These are phyloP conservation scores for Lecanicillium sp. DNA, from an alignment of 2,329 filamentous ascomycete genomes.

Conservation along the genomic window DNA sequence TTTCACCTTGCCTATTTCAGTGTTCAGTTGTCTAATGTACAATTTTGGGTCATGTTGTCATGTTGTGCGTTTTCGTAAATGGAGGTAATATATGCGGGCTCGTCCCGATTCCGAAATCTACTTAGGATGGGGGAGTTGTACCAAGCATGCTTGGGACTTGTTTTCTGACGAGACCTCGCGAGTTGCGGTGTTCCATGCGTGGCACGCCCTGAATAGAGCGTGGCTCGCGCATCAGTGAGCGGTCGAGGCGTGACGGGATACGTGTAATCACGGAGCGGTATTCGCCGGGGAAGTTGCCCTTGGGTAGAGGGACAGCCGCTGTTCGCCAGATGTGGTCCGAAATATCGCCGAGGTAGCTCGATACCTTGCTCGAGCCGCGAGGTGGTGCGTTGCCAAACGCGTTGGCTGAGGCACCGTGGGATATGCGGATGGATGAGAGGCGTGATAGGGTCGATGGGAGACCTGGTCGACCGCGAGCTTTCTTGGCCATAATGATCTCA, in stretches of 20 bases:
- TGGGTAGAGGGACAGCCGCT: conserved; percentile 50
- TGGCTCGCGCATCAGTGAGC: conserved; percentile 83
- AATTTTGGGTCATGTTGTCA: no score
- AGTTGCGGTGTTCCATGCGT: conserved; percentile 43
- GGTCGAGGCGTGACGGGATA: conserved; percentile 77
- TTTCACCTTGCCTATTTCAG: no score
- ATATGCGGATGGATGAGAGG: conserved; percentile 50
- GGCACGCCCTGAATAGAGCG: conserved; percentile 85
- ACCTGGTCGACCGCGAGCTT: conserved; percentile 54
- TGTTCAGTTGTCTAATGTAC: no score
- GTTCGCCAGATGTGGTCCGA: conserved; percentile 75
- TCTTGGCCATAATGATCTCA: conserved; percentile 75
- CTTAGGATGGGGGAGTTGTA: conserved; percentile 30
- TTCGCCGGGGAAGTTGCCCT: conserved; percentile 53
- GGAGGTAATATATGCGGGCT: not conserved
- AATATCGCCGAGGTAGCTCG: conserved; percentile 61
- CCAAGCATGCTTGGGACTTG: conserved; percentile 44
- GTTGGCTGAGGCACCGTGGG: conserved; percentile 39
- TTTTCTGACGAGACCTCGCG: conserved; percentile 43
- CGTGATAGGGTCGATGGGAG: conserved; percentile 57
- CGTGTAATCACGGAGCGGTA: conserved; percentile 53
- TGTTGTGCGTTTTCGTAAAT: no score
- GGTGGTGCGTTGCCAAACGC: conserved; percentile 27
- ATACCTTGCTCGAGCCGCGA: conserved; percentile 29
- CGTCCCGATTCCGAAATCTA: no score